Base-by-base conservation (phyloP, 73 alveolate genomes). In the Paramecium octaurelia region DNA sequence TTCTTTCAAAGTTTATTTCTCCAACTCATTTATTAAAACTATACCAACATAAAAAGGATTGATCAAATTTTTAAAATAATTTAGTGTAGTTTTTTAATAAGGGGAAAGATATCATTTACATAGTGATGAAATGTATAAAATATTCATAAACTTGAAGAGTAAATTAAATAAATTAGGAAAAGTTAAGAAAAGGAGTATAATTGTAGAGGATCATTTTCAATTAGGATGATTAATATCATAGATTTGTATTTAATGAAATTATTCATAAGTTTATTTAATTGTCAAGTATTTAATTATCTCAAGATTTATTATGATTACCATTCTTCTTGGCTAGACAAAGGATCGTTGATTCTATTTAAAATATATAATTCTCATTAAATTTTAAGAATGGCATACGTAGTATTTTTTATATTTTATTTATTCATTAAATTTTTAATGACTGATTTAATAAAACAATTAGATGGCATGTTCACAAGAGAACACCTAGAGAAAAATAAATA, bases 361-460 rank as follows among this genome's bases (percentile, higher is more conserved):
- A 48, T 48, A 27, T 48, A 11, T 48, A 48, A 12, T 48, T 0
- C 11, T 48, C 11, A 16, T 18, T 54, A n/a, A 54, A 64, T 23
- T 64, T 34, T 7, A 64, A 31, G 27, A 24, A 31, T 8, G 84
- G 29, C 50, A 64, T 23, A 24, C 84, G 48, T 64, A 64, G 24
- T 64, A 64, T 31, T 64, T 23, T 31, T 20, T 59, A 29, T 14
- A 64, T 64, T 64, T 64, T 64, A 64, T 64, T 64, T 64, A 64
- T 64, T 64, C 84, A 64, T 75, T 75, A 75, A 38, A 35, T 75
- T 42, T 75, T 75, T 38, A 75, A 75, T 75, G 88, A 75, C 68
- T 42, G 88, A 75, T 38, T 75, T 75, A 75, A 80, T 35, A 44
- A 21, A 80, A 80, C 75, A 80, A 80, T 44, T 80, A 42, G 91